Conservation (phyloP, 1,284 basidiomycete species). For the Ganoderma boninense region DNA sequence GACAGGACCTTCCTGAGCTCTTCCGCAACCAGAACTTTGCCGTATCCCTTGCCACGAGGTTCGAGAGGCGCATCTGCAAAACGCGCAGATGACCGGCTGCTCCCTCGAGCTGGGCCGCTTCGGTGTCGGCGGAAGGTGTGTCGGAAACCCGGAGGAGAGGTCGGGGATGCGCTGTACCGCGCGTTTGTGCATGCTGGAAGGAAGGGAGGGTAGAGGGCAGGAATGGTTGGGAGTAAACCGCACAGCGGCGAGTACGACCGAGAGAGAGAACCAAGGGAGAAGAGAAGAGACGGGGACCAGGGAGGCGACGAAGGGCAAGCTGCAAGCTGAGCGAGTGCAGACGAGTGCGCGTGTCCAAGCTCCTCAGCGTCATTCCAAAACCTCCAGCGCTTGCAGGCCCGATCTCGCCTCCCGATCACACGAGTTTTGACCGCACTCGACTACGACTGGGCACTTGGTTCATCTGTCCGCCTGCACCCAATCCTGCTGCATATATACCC, state of each 20-base stretch:
- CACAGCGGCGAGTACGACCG: neutral
- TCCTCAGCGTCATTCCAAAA: no score
- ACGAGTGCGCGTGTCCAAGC: neutral
- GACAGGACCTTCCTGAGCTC: slow-evolving; percentile 24
- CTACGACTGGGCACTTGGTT: no score
- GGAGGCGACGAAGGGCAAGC: neutral
- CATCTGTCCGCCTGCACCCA: neutral
- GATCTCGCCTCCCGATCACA: neutral
- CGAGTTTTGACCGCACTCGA: slow-evolving; percentile 6
- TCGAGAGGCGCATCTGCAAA: neutral
- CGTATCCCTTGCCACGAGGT: neutral
- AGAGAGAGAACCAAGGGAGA: neutral
- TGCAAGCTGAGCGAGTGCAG: neutral
- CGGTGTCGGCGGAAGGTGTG: slow-evolving; percentile 18
- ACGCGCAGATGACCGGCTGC: neutral
- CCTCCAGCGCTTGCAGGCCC: no score
- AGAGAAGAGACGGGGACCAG: neutral
- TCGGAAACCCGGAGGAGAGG: slow-evolving; percentile 21
- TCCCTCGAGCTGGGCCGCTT: slow-evolving; percentile 3
- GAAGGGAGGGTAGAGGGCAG: neutral
- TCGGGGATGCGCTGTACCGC: slow-evolving; percentile 17
- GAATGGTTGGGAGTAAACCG: neutral
- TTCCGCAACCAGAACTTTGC: slow-evolving; percentile 6
- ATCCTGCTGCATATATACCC: slow-evolving; percentile 2
- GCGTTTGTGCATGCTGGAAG: slow-evolving; percentile 20